Evolutionary conservation across 2,329 filamentous ascomycete genomes (phyloP), one percentile per base, ranked within the genome.

Genomic region (Neonectria neomacrospora): DNA sequence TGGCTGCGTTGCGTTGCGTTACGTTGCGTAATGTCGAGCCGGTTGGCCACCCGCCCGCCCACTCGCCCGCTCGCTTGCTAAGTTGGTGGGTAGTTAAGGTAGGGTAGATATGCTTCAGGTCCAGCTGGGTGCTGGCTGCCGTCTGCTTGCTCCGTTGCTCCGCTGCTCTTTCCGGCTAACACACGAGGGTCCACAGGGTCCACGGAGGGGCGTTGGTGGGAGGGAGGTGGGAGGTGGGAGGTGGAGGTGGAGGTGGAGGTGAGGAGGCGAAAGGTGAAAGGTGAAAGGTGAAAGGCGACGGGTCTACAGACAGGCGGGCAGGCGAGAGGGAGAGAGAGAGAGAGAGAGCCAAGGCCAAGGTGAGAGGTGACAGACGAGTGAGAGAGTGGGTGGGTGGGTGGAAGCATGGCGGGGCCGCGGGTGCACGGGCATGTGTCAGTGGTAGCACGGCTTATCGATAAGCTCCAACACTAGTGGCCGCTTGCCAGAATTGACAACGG

Each of bases 361-460:
- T 61, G 52, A 54, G 58, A 61, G 50, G 58, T 54, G 58, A 50
- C 26, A 61, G 39, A 34, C 39, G 42, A 45, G 58, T 9, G 8
- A 32, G 9, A 5, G 30, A 10, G 37, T 9, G 8, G 16, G 37
- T 39, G 16, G 37, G 45, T 50, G 52, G 52, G 58, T 54, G 50
- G 58, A 23, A 61, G 50, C 41, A 41, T 44, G 51, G 56, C 56
- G 56, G 56, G 56, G 48, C 56, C 56, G 50, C 16, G 50, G 54
- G 42, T 50, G 39, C 55, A 58, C 55, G 26, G 37, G 47, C 47
- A 52, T n/a, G 47, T 39, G 56, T 22, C 41, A 53, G 41, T 50
- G 52, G 52, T 30, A 37, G 18, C 16, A 22, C 26, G 11, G 10
- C 34, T 61, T 61, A 61, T 61, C 58, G 58, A 61, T 61, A 61